Percentiles rank a stretch among this genome's conserved stretches.
Conservation (phyloP, 768 basidiomycete genomes). For the Tulasnella calospora region DNA sequence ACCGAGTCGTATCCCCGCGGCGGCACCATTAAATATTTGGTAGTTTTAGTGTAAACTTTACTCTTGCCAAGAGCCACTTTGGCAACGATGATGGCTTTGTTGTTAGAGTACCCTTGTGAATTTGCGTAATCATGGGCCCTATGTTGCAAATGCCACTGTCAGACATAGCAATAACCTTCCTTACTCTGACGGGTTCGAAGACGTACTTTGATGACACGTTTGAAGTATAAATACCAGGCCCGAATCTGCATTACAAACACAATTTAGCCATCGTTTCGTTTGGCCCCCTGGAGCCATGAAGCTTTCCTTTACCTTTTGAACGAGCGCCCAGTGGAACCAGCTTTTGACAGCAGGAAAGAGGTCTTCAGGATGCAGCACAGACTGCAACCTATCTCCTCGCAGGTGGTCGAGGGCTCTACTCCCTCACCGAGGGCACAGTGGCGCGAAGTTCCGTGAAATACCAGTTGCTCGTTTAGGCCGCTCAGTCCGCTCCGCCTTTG, state of each 20-base stretch:
- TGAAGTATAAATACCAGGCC: neutral
- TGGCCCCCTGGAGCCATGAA: neutral
- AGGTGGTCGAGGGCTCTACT: neutral
- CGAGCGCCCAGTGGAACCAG: neutral
- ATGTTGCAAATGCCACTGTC: too few species aligned
- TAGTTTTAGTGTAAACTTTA: neutral
- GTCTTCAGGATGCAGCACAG: neutral
- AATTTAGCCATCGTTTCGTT: neutral
- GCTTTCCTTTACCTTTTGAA: neutral
- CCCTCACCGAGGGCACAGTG: neutral
- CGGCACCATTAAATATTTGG: neutral
- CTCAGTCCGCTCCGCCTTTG: neutral
- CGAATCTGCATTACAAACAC: neutral
- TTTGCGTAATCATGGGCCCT: constrained; percentile 2
- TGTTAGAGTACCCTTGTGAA: neutral
- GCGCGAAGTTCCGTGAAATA: neutral
- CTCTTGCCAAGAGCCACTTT: neutral
- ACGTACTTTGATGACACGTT: constrained; percentile 6
- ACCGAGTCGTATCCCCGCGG: constrained; percentile 5
- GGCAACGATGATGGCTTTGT: neutral
- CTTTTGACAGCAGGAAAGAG: neutral
- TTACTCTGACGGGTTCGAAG: neutral
- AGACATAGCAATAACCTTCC: neutral
- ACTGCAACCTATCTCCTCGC: neutral
- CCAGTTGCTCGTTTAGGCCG: neutral